phyloP scores from a whole-genome alignment of 352 stramenopile species.

The Elongisporangium undulatum region DNA sequence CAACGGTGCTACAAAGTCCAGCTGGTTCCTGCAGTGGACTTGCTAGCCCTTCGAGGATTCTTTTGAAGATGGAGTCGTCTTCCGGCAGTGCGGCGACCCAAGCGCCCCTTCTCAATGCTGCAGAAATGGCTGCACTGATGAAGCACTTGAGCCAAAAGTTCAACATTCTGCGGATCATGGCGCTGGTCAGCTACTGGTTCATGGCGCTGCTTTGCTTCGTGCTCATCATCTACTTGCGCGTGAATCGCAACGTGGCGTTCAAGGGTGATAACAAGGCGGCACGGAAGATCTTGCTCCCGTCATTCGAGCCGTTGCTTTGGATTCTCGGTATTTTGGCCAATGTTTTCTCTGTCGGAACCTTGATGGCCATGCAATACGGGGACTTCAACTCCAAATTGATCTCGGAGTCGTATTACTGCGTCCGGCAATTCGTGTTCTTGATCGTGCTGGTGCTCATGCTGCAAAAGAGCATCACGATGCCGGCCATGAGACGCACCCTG shows the following conservation, averaged over 20 bases:
- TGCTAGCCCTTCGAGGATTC: not conserved
- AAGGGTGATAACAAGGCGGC: constrained; percentile 33
- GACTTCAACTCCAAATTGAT: constrained; percentile 30
- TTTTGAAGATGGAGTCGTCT: not conserved
- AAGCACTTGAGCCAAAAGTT: constrained; percentile 12
- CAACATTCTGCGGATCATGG: constrained; percentile 22
- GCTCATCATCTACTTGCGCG: constrained; percentile 40
- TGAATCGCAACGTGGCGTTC: constrained; percentile 30
- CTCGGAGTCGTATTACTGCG: constrained; percentile 28
- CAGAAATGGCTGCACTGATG: not conserved
- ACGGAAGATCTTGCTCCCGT: constrained; percentile 39
- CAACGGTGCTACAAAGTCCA: not conserved
- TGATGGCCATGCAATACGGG: constrained; percentile 24
- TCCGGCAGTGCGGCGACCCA: not conserved
- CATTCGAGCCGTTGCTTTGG: constrained; percentile 49
- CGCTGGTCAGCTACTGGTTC: constrained; percentile 31
- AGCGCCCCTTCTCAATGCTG: not conserved
- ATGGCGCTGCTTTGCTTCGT: constrained; percentile 25
- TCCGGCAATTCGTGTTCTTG: constrained; percentile 38
- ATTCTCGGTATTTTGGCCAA: constrained; percentile 28
- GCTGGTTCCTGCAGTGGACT: not conserved
- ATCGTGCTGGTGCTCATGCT: constrained; percentile 48
- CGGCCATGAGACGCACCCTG: constrained; percentile 27
- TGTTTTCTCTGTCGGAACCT: constrained; percentile 28
- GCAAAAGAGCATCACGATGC: constrained; percentile 44